Base-by-base conservation (phyloP, 2,329 filamentous ascomycete species). In the Pezicula carpinea region DNA sequence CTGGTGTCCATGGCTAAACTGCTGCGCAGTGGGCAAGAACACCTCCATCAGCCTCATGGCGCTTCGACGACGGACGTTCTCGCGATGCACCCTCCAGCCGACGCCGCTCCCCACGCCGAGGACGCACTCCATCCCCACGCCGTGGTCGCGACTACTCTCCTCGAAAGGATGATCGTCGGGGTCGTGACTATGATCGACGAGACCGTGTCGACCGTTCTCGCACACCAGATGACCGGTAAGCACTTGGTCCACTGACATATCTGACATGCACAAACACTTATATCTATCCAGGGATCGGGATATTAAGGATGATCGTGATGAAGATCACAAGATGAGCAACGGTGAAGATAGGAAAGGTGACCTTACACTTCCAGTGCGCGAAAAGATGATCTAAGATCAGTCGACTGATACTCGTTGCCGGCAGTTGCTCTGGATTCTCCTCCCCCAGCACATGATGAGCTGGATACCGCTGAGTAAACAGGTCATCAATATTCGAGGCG, bases 21-120 rank as follows among this genome's bases (percentile, higher is more conserved):
- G 7, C 26, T 31, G 32, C 21, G 22, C 31, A 99, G 93, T 99
- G 93, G 93, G 93, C 93, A 62, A 89, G 93, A 61, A 99, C 93
- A 63, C 93, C 93, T 62, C 93, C 93, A 42, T 97, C 93, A 57
- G 93, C 93, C 44, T 97, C 91, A 23, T 99, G 93, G 93, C 88
- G 93, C 53, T 99, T 99, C 66, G 93, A 96, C 69, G 90, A 89
- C 58, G 92, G 91, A 51, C 83, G 87, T 58, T 62, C 60, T 43
- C 54, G 77, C 69, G 55, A 66, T 19, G 45, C 53, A 29, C 51
- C 49, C 34, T 47, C 52, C 48, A 42, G 49, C 39, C 46, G 75
- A 49, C 78, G 74, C 56, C 79, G 80, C 44, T 81, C 82, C 58
- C 81, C 81, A 54, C 82, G 82, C 51, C 77, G 81, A 53, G 77